Base-by-base conservation (phyloP, 2,329 filamentous ascomycete genomes). In the Pseudogymnoascus sp. region DNA sequence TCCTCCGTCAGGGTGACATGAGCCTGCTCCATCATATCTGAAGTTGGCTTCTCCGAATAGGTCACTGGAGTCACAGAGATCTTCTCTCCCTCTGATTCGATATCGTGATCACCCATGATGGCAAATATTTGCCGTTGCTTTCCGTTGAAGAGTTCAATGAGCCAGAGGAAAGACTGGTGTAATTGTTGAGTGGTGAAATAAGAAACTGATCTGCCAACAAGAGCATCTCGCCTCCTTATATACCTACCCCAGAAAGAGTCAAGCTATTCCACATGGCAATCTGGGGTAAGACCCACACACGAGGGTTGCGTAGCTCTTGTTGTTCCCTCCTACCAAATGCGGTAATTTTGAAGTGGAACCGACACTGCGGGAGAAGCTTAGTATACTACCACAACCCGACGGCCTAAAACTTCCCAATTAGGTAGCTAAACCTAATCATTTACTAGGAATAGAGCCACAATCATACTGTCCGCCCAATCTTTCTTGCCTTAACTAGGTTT, bases 1-100 rank as follows among this genome's bases (percentile, higher is more conserved):
- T 62, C 61, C 46, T 62, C 61, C 2, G 61, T 62, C 19, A 62
- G 38, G 26, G 31, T 60, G 61, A 62, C 31, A 38, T 19, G 33
- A 26, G 59, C 12, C 26, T 60, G 12, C 59, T 60, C 59, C 33
- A 40, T 60, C 59, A 40, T 60, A 16, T 60, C 59, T 35, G 12
- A n/a, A 8, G 33, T 41, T n/a, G 38, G 33, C 38, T 60, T 60
- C 3, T 41, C 33, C 6, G 59, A 40, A 40, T 60, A 38, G 19
- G 33, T n/a, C 33, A n/a, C 59, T 26, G 59, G 35, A 60, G 4
- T 11, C 19, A 6, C 7, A 40, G 59, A 31, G 28, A 40, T 19
- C 33, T 60, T 60, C 35, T 60, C 59, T 6, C 59, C 59, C 6
- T 16, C 26, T 16, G 3, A 31, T 40, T 60, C 59, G 19, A 60